Base-by-base conservation (phyloP, 768 basidiomycete species). In the Pisolithus sp. region DNA sequence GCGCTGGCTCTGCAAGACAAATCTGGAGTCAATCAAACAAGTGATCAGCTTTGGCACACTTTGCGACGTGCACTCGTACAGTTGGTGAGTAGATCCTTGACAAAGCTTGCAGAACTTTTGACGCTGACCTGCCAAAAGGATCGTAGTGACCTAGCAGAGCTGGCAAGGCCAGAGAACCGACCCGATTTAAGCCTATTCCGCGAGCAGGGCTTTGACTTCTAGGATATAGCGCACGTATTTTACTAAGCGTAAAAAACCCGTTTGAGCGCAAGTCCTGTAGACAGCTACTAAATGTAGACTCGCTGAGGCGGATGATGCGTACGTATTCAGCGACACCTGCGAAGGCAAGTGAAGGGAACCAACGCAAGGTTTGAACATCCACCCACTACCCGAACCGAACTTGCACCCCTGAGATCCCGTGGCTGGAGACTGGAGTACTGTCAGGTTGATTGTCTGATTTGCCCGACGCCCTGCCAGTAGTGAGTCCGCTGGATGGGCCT, bases 131-230 rank as follows among this genome's bases (percentile, higher is more conserved):
- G 46, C 20, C 9, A 12, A 17, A 59, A 94, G 93, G 78, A 86
- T 39, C 87, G 92, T 24, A 71, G 71, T 41, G 93, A 97, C 59
- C 76, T 98, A 31, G 91, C 87, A 12, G 88, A 91, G 24, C 66
- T 81, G 55, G 85, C 90, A 4, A 78, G 79, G 61, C 73, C 78
- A 15, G 79, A 78, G 59, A 75, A 76, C 18, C 85, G 79, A 51
- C 73, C 78, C 37, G 78, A 78, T 60, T 70, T 96, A 51, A 78
- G 86, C 42, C 61, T 76, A 37, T 99, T 97, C 74, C 77, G 90
- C 44, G 73, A 73, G 55, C 83, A 89, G 54, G 93, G 93, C 4
- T 91, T 97, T 63, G 94, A 97, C 52, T 98, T 96, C 64, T 95
- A 75, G 65, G 63, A 12, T 26, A 28, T 45, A 45, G 15, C 13